Evolutionary conservation across 257 asterid genomes (phyloP).

Genomic region (Nicotiana tomentosiformis): DNA sequence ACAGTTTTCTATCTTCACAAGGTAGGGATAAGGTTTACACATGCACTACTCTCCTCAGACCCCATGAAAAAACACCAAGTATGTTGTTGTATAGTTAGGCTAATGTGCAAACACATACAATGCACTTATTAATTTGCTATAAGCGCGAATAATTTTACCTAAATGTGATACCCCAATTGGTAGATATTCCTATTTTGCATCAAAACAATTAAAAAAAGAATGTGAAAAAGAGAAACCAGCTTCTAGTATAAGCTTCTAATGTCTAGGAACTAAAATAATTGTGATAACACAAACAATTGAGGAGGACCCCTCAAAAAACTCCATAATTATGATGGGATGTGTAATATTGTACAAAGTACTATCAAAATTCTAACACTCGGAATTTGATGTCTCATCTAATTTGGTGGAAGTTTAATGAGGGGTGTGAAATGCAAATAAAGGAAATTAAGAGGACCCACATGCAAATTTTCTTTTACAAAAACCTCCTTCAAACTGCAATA

Average conservation of each 20-base stretch:
- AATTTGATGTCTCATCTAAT: conserved; percentile 34
- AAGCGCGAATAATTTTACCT: too few relatives aligned
- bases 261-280: conserved; percentile 9
- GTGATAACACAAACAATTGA: conserved; percentile 23
- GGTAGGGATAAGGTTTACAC: too few relatives aligned
- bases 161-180: neutral
- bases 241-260: neutral
- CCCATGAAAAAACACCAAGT: too few relatives aligned
- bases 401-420: neutral
- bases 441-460: conserved; percentile 38
- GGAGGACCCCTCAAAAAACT: conserved; percentile 17
- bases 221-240: neutral
- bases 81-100: too few relatives aligned
- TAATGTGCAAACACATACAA: too few relatives aligned
- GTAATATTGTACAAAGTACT: conserved; percentile 32
- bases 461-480: conserved; percentile 5
- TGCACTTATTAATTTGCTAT: too few relatives aligned
- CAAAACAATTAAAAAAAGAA: too few relatives aligned
- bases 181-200: neutral
- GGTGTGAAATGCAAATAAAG: conserved; percentile 6
- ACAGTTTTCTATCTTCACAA: too few relatives aligned
- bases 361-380: conserved; percentile 33
- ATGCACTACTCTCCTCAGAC: too few relatives aligned
- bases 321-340: conserved; percentile 31
- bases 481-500: conserved; percentile 8